A percentile compares a stretch with the other conserved stretches of the same genome.
These are phyloP conservation scores for Pseudonitzschia multiseries DNA, from an alignment of 108 stramenopile species.

Conservation along the genomic window DNA sequence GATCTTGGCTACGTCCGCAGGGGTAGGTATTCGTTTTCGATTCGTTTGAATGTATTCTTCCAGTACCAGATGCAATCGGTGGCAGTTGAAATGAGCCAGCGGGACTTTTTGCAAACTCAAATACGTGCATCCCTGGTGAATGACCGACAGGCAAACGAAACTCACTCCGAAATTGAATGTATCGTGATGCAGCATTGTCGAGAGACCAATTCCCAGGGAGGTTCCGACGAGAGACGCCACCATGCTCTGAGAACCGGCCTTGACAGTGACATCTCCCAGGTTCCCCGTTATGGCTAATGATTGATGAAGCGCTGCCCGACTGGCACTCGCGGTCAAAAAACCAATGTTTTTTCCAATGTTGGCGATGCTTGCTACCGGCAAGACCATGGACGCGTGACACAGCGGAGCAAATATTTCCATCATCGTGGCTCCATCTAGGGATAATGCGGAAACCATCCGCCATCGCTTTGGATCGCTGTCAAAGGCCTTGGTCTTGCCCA, in stretches of 20 bases:
- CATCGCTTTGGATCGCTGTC: slow-evolving; percentile 91
- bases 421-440: slow-evolving; percentile 81
- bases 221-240: slow-evolving; percentile 88
- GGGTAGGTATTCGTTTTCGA: slow-evolving; percentile 36
- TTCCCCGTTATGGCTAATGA: slow-evolving; percentile 74
- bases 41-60: slow-evolving; percentile 39
- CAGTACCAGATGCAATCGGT: slow-evolving; percentile 64
- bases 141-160: slow-evolving; percentile 59
- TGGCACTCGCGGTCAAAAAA: slow-evolving; percentile 92
- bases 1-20: slow-evolving; percentile 51
- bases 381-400: slow-evolving; percentile 69
- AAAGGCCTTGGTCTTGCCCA: slow-evolving; percentile 68
- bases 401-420: slow-evolving; percentile 88
- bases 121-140: slow-evolving; percentile 82
- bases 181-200: slow-evolving; percentile 51
- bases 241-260: slow-evolving; percentile 92
- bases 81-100: slow-evolving; percentile 77
- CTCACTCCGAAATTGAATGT: slow-evolving; percentile 42
- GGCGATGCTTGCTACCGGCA: slow-evolving; percentile 88
- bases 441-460: slow-evolving; percentile 85
- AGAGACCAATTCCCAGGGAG: slow-evolving; percentile 80
- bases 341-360: slow-evolving; percentile 96
- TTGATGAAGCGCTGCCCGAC: slow-evolving; percentile 91
- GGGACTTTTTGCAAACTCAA: slow-evolving; percentile 71
- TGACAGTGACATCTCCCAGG: slow-evolving; percentile 97